Evolutionary conservation across 805 yeast species (phyloP).

Genomic region (Saccharomyces kudriavzevii): DNA sequence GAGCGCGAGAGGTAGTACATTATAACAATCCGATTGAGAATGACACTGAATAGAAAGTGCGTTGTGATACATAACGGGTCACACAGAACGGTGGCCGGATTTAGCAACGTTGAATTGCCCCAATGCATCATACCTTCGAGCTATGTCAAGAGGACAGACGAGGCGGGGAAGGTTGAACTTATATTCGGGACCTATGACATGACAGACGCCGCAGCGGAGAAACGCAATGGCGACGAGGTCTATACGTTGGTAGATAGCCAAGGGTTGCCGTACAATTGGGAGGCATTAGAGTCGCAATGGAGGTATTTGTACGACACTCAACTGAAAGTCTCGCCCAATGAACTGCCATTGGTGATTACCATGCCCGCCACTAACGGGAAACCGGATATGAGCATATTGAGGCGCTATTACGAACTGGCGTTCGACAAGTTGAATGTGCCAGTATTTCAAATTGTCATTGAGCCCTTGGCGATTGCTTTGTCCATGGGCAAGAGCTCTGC

Average conservation of each 20-base stretch:
- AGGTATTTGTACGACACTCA: conserved; percentile 46
- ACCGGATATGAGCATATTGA: conserved; percentile 35
- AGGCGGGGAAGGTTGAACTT: conserved; percentile 9
- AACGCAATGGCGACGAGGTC: conserved; percentile 16
- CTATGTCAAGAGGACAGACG: conserved; percentile 35
- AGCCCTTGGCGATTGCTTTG: conserved; percentile 70
- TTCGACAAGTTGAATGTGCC: conserved; percentile 73
- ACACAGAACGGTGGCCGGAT: conserved; percentile 58
- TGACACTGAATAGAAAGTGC: conserved; percentile 34
- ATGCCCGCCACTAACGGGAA: conserved; percentile 20
- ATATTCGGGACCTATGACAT: conserved; percentile 26
- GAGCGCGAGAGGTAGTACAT: neutral
- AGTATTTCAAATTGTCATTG: conserved; percentile 62
- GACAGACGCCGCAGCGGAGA: conserved; percentile 13
- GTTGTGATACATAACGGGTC: conserved; percentile 67
- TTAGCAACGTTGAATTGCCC: conserved; percentile 59
- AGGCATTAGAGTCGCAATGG: conserved; percentile 61
- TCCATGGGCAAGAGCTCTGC: conserved; percentile 74
- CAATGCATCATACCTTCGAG: conserved; percentile 48
- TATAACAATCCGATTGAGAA: neutral
- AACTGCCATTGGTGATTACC: conserved; percentile 55
- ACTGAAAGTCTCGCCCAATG: conserved; percentile 46
- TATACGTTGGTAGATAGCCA: conserved; percentile 50
- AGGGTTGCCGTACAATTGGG: conserved; percentile 67
- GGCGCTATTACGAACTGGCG: conserved; percentile 60